A percentile compares a stretch with the other conserved stretches of the same genome.
Conservation (phyloP, 441 rosid genomes). For the Erodium moschatum region DNA sequence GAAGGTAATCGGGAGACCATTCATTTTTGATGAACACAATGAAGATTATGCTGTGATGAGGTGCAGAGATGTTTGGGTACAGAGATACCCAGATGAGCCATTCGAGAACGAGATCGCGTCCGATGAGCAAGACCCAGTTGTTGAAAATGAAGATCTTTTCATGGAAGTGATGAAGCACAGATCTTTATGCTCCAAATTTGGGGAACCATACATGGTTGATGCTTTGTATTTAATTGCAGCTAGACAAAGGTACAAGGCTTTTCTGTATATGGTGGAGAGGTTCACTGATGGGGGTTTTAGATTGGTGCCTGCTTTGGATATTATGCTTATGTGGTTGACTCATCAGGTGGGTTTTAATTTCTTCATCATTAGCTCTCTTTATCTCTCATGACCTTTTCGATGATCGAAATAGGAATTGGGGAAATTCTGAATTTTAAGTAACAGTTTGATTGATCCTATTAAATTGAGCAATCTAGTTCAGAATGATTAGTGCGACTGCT, state of each 20-base stretch:
- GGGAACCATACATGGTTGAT: conserved; percentile 57
- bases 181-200: conserved; percentile 40
- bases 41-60: conserved; percentile 70
- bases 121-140: conserved; percentile 12
- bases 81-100: conserved; percentile 48
- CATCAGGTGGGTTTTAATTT: conserved; percentile 47
- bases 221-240: conserved; percentile 59
- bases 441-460: too few relatives aligned
- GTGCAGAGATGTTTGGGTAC: conserved; percentile 53
- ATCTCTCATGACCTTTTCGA: too few relatives aligned
- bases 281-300: conserved; percentile 25
- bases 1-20: conserved; percentile 58
- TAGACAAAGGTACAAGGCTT: conserved; percentile 63
- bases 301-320: conserved; percentile 59
- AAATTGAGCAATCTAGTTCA: too few relatives aligned
- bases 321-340: conserved; percentile 64
- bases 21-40: conserved; percentile 58
- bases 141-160: conserved; percentile 33
- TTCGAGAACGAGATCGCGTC: conserved; percentile 51
- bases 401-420: neutral
- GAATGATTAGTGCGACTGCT: too few relatives aligned
- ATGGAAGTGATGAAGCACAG: conserved; percentile 41
- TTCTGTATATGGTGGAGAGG: conserved; percentile 44
- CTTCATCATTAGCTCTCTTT: too few relatives aligned
- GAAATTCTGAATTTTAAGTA: neutral